Percentiles rank a stretch among this genome's conserved stretches.
Evolutionary conservation across 2,329 filamentous ascomycete genomes (phyloP).

Genomic region (Bisporella sp.): DNA sequence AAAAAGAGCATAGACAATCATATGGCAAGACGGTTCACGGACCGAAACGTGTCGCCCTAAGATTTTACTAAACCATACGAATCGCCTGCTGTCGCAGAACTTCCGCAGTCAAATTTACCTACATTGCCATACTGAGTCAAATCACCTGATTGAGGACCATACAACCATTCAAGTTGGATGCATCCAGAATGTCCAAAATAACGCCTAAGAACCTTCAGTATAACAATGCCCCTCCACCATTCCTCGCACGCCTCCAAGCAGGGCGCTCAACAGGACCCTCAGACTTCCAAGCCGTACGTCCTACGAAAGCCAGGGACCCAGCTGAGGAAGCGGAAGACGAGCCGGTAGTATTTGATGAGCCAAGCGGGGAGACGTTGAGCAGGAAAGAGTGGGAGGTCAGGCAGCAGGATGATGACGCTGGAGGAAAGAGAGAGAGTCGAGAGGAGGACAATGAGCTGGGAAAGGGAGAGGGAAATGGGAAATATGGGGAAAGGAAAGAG

Average conservation of each 20-base stretch:
- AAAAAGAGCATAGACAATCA: no score
- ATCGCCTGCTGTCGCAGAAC: no score
- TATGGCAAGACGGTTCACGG: no score
- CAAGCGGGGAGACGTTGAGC: slow-evolving; percentile 49
- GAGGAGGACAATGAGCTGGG: slow-evolving; percentile 21
- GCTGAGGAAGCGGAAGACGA: slow-evolving; percentile 71
- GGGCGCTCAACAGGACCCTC: slow-evolving; percentile 41
- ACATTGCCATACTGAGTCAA: no score
- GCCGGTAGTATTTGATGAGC: slow-evolving; percentile 68
- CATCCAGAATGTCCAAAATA: slow-evolving; percentile 42
- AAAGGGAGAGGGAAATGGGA: slow-evolving; percentile 15
- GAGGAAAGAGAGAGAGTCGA: slow-evolving; percentile 11
- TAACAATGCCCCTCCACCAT: slow-evolving; percentile 51
- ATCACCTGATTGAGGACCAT: not conserved
- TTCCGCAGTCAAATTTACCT: no score
- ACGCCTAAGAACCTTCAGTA: slow-evolving; percentile 67
- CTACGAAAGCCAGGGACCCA: slow-evolving; percentile 44
- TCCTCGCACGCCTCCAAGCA: slow-evolving; percentile 50
- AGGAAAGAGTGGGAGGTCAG: slow-evolving; percentile 29
- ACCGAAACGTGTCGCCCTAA: no score
- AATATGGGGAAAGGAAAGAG: slow-evolving; percentile 11
- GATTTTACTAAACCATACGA: no score
- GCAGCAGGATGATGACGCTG: slow-evolving; percentile 18
- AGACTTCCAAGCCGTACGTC: slow-evolving; percentile 28
- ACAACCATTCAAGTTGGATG: not conserved